A percentile compares a stretch with the other conserved stretches of the same genome.
Conservation (phyloP, 345 rosid species). For the Eucalyptus cladocalyx region DNA sequence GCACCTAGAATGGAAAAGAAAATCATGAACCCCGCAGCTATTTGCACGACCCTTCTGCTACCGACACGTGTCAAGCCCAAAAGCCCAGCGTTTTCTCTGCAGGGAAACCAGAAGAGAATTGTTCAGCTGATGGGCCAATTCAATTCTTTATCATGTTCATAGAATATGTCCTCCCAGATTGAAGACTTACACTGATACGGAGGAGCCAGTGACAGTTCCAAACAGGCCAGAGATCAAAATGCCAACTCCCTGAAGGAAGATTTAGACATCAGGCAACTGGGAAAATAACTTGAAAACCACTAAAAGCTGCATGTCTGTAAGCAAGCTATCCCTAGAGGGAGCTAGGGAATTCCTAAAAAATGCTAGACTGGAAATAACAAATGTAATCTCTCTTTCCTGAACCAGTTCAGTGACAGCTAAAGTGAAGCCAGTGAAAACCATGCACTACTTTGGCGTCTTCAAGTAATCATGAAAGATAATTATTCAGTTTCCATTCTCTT, state of each 20-base stretch:
- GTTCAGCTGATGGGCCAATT: background rate
- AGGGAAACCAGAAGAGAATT: background rate
- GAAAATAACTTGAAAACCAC: background rate
- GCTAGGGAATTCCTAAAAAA: background rate
- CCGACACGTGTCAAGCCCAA: conserved; percentile 90
- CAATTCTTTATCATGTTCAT: background rate
- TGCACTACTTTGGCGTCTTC: background rate
- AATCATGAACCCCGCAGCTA: conserved; percentile 97
- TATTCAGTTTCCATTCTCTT: background rate
- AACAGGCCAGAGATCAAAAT: conserved; percentile 85
- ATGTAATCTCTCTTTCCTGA: background rate
- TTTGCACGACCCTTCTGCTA: conserved; percentile 93
- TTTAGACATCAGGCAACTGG: background rate
- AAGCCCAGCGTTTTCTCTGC: conserved; percentile 93
- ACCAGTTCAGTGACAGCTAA: background rate
- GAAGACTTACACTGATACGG: conserved; percentile 87
- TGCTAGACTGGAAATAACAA: background rate
- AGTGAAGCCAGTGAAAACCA: background rate
- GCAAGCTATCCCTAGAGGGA: background rate
- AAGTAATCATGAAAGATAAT: background rate
- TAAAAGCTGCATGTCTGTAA: background rate
- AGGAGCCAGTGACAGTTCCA: conserved; percentile 87
- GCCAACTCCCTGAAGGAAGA: conserved; percentile 60
- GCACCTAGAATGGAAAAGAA: conserved; percentile 92
- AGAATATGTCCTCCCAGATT: background rate